These are phyloP conservation scores for Rubia balearica DNA, from an alignment of 305 asterid genomes.

Conservation along the genomic window DNA sequence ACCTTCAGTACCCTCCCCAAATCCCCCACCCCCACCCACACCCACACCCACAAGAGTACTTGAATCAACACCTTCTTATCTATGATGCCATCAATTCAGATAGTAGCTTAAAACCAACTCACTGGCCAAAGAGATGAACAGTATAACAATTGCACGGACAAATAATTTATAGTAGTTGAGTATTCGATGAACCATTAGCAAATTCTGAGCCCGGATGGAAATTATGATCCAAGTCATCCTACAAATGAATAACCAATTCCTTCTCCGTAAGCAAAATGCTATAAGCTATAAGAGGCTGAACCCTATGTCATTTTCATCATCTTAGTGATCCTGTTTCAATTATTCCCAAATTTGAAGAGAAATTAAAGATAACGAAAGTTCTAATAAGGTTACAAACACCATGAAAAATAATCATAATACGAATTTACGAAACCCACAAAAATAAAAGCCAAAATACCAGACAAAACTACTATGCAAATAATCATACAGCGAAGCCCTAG, in stretches of 20 bases:
- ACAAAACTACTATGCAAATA: not conserved
- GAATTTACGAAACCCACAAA: not conserved
- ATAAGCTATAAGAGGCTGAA: not conserved
- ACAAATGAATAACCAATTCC: not conserved
- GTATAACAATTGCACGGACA: not conserved
- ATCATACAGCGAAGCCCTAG: conserved; percentile 11
- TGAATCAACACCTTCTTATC: not conserved
- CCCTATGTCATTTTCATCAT: not conserved
- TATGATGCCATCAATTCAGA: not conserved
- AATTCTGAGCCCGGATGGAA: not conserved
- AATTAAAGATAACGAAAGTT: not conserved
- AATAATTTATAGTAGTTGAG: not conserved
- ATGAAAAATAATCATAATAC: not conserved
- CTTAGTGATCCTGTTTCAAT: not conserved
- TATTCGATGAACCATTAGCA: not conserved
- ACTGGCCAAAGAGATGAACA: not conserved
- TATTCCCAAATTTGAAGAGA: not conserved
- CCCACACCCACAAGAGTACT: not conserved
- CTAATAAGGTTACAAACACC: not conserved
- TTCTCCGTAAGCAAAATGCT: not conserved
- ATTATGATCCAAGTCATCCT: not conserved
- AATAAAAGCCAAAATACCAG: not conserved
- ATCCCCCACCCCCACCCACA: too few species aligned
- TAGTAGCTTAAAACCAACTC: not conserved
- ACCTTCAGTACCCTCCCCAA: not conserved